phyloP scores from a whole-genome alignment of 257 asterid genomes.

The Solanum commersonii region DNA sequence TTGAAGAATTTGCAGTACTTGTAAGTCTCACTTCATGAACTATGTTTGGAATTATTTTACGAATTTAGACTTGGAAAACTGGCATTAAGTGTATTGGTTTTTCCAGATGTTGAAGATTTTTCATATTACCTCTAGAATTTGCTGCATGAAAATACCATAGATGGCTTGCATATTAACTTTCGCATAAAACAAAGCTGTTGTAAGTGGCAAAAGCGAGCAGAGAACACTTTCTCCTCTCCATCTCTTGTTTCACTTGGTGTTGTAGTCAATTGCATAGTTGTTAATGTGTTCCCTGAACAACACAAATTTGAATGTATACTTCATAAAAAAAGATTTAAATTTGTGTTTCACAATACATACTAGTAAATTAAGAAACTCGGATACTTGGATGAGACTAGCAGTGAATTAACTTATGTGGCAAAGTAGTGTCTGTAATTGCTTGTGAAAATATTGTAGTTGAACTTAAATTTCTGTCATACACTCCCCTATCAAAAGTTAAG shows the following conservation, averaged over 20 bases:
- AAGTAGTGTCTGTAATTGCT: neutral
- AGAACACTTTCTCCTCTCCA: neutral
- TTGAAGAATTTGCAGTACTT: slow-evolving; percentile 93
- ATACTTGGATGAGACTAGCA: neutral
- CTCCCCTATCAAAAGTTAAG: neutral
- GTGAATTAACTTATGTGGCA: neutral
- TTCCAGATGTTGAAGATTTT: neutral
- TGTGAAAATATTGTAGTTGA: neutral
- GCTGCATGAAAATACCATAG: neutral
- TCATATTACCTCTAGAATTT: neutral
- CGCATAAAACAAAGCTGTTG: neutral
- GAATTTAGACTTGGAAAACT: neutral
- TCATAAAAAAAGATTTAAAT: neutral
- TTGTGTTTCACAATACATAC: neutral
- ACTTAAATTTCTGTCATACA: neutral
- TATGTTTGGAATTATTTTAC: neutral
- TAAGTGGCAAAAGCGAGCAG: neutral
- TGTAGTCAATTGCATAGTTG: neutral
- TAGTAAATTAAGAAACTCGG: neutral
- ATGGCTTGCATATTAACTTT: neutral
- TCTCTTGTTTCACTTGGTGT: neutral
- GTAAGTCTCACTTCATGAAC: slow-evolving; percentile 29
- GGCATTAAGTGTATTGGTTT: neutral
- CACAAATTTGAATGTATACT: neutral
- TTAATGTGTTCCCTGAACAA: neutral